Evolutionary conservation across 148 eudicot species (phyloP).

Genomic region (Fagopyrum esculentum): DNA sequence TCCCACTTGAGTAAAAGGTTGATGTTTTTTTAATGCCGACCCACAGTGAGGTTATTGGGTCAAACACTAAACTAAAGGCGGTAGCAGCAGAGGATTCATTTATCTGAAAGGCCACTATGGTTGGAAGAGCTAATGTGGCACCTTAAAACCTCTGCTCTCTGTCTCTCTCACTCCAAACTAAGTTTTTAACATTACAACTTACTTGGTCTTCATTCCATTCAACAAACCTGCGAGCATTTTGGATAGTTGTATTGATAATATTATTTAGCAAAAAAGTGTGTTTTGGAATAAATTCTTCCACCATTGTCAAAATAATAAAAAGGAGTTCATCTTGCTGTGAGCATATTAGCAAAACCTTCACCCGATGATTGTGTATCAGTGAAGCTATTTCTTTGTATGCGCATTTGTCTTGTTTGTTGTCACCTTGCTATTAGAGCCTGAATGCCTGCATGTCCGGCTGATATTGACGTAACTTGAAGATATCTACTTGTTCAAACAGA

Average conservation of each 20-base stretch:
- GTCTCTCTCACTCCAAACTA: not conserved
- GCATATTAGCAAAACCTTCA: not conserved
- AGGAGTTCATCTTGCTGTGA: not conserved
- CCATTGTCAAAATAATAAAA: not conserved
- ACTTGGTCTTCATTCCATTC: not conserved
- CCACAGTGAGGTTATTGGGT: not conserved
- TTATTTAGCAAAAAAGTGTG: not conserved
- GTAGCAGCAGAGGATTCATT: not conserved
- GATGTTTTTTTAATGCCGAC: not conserved
- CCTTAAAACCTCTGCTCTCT: not conserved
- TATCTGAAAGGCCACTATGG: not conserved
- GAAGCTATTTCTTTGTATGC: not conserved
- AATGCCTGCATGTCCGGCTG: not conserved
- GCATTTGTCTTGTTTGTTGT: not conserved
- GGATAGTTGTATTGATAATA: not conserved
- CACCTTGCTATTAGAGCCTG: not conserved
- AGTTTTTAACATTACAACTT: not conserved
- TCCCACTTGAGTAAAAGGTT: no score
- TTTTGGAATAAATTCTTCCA: slow-evolving; percentile 1
- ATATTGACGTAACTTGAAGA: not conserved
- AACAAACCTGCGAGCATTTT: not conserved
- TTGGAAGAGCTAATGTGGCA: not conserved
- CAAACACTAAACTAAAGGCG: not conserved
- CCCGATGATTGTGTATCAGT: not conserved
- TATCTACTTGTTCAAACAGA: not conserved